phyloP scores from a whole-genome alignment of 2,329 filamentous ascomycete species.

The Annulohypoxylon truncatum region DNA sequence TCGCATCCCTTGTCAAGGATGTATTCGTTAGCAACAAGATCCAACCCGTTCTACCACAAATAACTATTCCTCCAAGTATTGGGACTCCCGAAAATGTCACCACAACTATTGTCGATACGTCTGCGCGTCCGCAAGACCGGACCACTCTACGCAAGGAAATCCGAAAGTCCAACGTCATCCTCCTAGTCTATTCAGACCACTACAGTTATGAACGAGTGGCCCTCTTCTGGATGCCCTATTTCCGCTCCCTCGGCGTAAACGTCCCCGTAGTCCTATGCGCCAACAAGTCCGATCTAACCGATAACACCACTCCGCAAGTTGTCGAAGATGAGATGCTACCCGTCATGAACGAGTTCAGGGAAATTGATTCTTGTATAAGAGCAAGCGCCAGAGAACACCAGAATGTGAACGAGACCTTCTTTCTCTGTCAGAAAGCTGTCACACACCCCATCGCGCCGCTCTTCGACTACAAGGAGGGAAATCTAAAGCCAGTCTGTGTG shows the following conservation, averaged over 20 bases:
- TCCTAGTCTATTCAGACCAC: slow-evolving; percentile 97
- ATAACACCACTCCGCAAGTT: slow-evolving; percentile 82
- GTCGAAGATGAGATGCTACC: slow-evolving; percentile 98
- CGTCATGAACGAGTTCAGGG: slow-evolving; percentile 98
- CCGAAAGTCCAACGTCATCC: slow-evolving; percentile 94
- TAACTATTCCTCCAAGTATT: slow-evolving; percentile 92
- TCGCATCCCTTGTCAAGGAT: slow-evolving; percentile 96
- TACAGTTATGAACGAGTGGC: slow-evolving; percentile 99
- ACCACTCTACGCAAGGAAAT: slow-evolving; percentile 92
- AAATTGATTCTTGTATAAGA: slow-evolving; percentile 97
- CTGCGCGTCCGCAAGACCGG: slow-evolving; percentile 91
- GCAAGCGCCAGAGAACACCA: slow-evolving; percentile 91
- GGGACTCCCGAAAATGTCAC: slow-evolving; percentile 96
- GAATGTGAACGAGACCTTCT: slow-evolving; percentile 97
- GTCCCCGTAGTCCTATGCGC: slow-evolving; percentile 96
- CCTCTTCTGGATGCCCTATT: slow-evolving; percentile 98
- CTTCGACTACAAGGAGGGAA: slow-evolving; percentile 93
- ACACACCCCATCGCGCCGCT: slow-evolving; percentile 96
- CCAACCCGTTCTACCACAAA: slow-evolving; percentile 91
- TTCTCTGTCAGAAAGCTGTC: slow-evolving; percentile 97
- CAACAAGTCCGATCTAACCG: slow-evolving; percentile 93
- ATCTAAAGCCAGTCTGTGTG: slow-evolving; percentile 88
- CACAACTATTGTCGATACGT: slow-evolving; percentile 97
- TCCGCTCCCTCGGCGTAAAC: slow-evolving; percentile 97
- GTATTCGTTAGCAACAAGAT: slow-evolving; percentile 97